Conservation (phyloP, 345 rosid genomes). For the Eucalyptus regnans region DNA sequence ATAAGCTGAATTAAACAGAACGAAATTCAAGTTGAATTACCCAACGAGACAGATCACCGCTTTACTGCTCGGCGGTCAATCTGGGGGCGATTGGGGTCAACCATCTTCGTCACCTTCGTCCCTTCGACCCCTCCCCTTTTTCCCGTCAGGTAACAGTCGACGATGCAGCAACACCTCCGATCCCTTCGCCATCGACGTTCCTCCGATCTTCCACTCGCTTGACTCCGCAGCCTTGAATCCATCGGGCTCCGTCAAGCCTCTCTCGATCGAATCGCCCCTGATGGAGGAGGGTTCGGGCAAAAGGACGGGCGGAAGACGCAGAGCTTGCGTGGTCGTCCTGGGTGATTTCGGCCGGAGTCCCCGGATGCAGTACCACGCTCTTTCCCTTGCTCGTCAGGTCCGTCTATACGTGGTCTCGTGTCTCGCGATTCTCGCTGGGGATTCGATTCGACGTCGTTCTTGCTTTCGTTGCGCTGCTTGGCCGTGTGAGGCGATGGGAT, state of each 20-base stretch:
- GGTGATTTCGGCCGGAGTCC: constrained; percentile 99
- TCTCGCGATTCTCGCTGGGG: background rate
- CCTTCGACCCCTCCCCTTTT: background rate
- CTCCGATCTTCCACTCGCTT: background rate
- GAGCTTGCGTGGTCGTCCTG: constrained; percentile 89
- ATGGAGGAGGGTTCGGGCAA: background rate
- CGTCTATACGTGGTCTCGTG: background rate
- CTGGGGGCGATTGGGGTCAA: background rate
- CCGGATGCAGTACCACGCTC: constrained; percentile 96
- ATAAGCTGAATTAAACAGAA: background rate
- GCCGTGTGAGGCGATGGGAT: background rate
- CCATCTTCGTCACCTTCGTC: background rate
- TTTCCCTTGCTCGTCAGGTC: constrained; percentile 93
- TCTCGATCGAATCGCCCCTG: background rate
- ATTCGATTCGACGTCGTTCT: background rate
- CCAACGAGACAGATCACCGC: background rate
- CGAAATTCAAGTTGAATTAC: background rate
- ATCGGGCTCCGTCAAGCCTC: background rate
- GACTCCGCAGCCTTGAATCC: background rate
- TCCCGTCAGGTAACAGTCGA: background rate
- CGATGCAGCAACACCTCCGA: background rate
- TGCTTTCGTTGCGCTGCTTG: background rate
- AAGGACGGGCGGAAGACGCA: constrained; percentile 44
- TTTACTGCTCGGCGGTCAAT: accelerated
- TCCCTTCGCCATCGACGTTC: background rate